Conservation (phyloP, 2,329 filamentous ascomycete species). For the Aureobasidium sp. region DNA sequence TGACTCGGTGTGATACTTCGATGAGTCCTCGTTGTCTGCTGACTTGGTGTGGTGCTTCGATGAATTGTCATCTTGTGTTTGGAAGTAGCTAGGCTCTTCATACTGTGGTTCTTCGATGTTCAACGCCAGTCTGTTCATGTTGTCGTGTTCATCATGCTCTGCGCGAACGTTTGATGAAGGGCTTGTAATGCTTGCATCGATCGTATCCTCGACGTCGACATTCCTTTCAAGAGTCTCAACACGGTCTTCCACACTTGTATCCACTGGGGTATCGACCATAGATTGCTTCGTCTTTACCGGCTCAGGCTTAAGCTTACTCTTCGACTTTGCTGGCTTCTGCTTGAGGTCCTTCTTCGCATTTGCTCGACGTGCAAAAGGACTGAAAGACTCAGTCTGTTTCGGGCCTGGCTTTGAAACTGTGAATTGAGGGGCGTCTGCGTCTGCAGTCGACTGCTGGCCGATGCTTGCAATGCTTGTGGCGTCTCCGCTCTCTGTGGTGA, state of each 20-base stretch:
- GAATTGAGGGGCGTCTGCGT: background rate
- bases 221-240: background rate
- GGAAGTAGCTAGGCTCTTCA: background rate
- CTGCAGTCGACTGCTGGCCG: background rate
- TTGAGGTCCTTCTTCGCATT: slow-evolving; percentile 21
- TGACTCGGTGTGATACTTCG: background rate
- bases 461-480: background rate
- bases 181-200: background rate
- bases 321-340: slow-evolving; percentile 14
- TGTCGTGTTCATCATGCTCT: background rate
- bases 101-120: background rate
- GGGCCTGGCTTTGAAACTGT: slow-evolving; percentile 26
- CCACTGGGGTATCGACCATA: background rate
- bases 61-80: background rate
- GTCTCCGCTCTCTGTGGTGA: background rate
- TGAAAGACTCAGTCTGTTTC: slow-evolving; percentile 30
- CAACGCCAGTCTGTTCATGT: background rate
- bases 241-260: background rate
- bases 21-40: background rate
- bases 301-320: slow-evolving; percentile 18
- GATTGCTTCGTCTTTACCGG: background rate
- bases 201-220: background rate
- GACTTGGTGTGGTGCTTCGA: background rate
- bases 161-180: background rate
- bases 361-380: slow-evolving; percentile 23